Evolutionary conservation across 108 stramenopile genomes (phyloP), one percentile per base, ranked within the genome.

Genomic region (Nitzschia sp.): DNA sequence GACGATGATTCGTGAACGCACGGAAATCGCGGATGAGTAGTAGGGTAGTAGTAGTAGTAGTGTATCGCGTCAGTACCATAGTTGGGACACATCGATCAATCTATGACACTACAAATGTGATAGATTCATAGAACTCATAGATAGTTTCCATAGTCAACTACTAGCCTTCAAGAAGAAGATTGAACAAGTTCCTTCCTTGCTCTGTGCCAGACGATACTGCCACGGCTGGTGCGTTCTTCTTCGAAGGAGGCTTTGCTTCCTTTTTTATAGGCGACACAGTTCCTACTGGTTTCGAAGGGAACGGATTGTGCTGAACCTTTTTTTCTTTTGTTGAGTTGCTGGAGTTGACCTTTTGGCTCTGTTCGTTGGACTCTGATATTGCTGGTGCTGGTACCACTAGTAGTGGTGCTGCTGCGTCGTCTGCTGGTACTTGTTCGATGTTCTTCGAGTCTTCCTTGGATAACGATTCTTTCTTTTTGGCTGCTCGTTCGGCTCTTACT

Each of bases 181-280:
- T 56, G 28, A 56, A 56, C 8, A 56, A n/a, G 30, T 56, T 56
- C 8, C 55, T 22, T 15, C 55, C 55, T 56, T 56, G 55, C 55
- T 56, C 55, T 29, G 55, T 56, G 3, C 55, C 55, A 28, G 9
- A 5, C 5, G 25, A 2, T 22, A 25, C 30, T 29, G 55, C 55
- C 29, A 28, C 30, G 5, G 5, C 5, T 31, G 9, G 9, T 17
- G 25, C 30, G 4, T 56, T 21, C 8, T 56, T 56, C 21, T 56
- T 56, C 3, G 3, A 5, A 15, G 23, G 8, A 9, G 55, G 30
- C 29, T 56, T 29, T 6, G 30, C 27, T n/a, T 56, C 29, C 8
- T 56, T 56, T 31, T 56, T 56, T 2, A 5, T 30, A 15, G 23
- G 8, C 3, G 55, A 9, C 29, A 28, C 8, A 4, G 30, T 5